These are phyloP conservation scores for Coemansia pectinata DNA, from an alignment of 192 early-diverging fungal species.

Conservation along the genomic window DNA sequence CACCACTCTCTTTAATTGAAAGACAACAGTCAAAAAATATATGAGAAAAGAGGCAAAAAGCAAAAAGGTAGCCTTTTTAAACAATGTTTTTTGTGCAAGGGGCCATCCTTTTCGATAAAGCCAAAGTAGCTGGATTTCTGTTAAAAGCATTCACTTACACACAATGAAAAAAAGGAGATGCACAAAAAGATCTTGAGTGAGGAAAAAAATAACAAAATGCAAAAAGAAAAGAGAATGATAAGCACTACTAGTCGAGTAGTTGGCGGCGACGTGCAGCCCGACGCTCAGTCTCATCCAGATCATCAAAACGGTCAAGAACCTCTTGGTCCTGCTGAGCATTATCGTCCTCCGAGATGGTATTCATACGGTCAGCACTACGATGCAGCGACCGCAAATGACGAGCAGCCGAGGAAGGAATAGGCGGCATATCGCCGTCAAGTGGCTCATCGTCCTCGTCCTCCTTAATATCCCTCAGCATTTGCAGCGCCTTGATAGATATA, in stretches of 20 bases:
- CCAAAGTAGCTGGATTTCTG: background rate
- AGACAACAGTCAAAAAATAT: background rate
- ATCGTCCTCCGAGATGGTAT: constrained; percentile 45
- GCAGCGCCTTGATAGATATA: constrained; percentile 55
- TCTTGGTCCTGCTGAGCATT: background rate
- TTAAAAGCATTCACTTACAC: background rate
- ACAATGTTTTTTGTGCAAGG: background rate
- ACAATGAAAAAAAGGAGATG: background rate
- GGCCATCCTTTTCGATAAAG: background rate
- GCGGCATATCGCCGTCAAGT: constrained; percentile 10
- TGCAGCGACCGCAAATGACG: constrained; percentile 20
- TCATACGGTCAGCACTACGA: constrained; percentile 26
- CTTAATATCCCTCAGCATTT: constrained; percentile 57
- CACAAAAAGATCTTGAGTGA: background rate
- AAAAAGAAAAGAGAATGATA: background rate
- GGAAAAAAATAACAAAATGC: constrained; percentile 4
- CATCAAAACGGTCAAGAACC: constrained; percentile 4
- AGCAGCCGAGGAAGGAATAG: constrained; percentile 9
- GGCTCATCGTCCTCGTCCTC: constrained; percentile 40
- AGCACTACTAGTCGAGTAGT: constrained; percentile 5
- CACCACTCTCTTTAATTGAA: background rate
- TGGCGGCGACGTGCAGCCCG: constrained; percentile 45
- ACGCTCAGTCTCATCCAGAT: constrained; percentile 23
- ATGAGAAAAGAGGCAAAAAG: background rate
- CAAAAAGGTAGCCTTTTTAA: background rate